Percentiles rank a stretch among this genome's conserved stretches.
Conservation (phyloP, 352 stramenopile species). For the Phytophthora ohioensis region DNA sequence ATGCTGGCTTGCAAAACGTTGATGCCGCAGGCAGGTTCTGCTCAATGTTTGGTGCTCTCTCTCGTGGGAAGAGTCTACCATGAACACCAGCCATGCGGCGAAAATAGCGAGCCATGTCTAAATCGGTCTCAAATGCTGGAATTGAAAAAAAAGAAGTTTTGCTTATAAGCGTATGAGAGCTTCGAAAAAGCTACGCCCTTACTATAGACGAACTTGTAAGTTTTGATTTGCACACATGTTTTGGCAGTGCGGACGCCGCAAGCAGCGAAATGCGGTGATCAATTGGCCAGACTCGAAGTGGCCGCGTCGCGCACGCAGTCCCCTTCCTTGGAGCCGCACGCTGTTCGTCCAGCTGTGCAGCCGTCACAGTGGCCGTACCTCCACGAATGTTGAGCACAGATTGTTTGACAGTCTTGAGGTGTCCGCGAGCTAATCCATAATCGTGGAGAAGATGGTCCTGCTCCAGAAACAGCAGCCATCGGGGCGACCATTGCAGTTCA, state of each 20-base stretch:
- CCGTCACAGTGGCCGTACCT: slow-evolving; percentile 18
- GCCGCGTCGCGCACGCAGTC: slow-evolving; percentile 1
- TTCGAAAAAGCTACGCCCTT: no score
- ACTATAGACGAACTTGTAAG: no score
- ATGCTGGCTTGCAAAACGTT: slow-evolving; percentile 22
- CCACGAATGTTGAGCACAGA: slow-evolving; percentile 14
- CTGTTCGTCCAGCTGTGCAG: slow-evolving; percentile 20
- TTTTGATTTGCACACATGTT: no score
- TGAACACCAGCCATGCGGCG: not conserved
- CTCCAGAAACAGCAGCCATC: slow-evolving; percentile 8
- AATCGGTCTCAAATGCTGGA: not conserved
- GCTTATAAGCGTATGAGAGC: no score
- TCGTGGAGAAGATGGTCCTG: not conserved
- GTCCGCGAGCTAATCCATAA: not conserved
- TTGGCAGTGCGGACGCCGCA: not conserved
- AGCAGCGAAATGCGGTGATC: not conserved
- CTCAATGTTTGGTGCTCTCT: not conserved
- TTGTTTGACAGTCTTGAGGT: slow-evolving; percentile 4
- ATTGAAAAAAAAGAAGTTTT: no score
- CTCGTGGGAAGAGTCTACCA: not conserved
- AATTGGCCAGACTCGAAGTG: not conserved
- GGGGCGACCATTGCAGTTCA: not conserved
- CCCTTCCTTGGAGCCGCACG: slow-evolving; percentile 18
- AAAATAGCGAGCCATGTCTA: slow-evolving; percentile 27
- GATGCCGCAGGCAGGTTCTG: not conserved